These are phyloP conservation scores for Pecoramyces ruminantium DNA, from an alignment of 192 early-diverging fungal genomes.

Conservation along the genomic window DNA sequence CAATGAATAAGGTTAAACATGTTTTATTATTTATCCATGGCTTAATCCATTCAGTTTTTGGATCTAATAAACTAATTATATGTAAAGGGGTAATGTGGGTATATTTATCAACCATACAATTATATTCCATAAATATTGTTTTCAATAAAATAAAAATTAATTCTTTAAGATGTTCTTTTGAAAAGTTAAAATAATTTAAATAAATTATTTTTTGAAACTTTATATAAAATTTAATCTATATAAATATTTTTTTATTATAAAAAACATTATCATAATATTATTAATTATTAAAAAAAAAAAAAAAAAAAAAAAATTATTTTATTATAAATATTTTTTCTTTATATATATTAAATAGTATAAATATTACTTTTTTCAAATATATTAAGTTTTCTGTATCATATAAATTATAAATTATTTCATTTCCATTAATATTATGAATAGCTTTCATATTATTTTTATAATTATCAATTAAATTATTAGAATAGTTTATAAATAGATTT, in stretches of 20 bases:
- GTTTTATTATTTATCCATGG: not conserved
- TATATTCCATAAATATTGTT: not conserved
- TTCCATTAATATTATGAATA: too few species aligned
- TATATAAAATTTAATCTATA: not conserved
- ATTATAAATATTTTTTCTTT: too few species aligned
- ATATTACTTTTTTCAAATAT: not conserved
- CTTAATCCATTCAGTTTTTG: not conserved
- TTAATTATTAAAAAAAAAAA: too few species aligned
- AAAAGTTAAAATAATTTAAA: not conserved
- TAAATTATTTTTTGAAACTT: not conserved
- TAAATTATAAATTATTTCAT: not conserved
- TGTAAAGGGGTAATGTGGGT: not conserved
- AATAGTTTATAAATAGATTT: not conserved
- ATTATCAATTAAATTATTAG: not conserved
- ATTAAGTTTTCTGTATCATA: not conserved
- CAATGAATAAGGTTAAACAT: not conserved
- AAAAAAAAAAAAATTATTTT: too few species aligned
- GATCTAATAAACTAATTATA: not conserved
- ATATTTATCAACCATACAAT: not conserved
- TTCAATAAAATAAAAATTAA: not conserved
- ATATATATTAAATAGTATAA: too few species aligned
- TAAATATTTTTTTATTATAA: too few species aligned
- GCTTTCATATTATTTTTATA: not conserved
- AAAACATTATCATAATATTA: too few species aligned
- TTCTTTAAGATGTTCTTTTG: not conserved